Evolutionary conservation across 2,329 filamentous ascomycete species (phyloP), one percentile per base, ranked within the genome.

Genomic region (Ophiocordyceps unilateralis): DNA sequence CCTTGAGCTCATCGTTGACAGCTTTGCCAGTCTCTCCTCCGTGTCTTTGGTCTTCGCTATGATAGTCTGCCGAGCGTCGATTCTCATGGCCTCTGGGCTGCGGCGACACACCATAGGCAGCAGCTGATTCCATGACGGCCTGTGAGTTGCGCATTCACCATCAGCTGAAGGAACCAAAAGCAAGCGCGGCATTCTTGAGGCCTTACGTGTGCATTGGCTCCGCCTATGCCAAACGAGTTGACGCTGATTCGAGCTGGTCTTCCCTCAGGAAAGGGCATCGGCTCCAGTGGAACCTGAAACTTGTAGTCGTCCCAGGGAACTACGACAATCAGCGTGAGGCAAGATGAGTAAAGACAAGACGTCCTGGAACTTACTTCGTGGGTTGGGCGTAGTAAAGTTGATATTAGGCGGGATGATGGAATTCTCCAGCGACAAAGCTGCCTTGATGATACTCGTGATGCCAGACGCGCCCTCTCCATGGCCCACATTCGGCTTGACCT

Each of bases 181-280:
- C 3, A 20, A 38, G 20, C 8, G 8, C n/a, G 2, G 24, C 10
- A 30, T 12, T 30, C 3, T 11, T 20, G n/a, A n/a, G n/a, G n/a
- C n/a, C 39, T 40, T 19, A 41, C 39, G 20, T 41, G 39, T 19
- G 39, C 39, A 9, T 41, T 41, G 15, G 39, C 39, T 17, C 39
- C 39, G 24, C 39, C 39, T 20, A 41, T 41, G 15, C 39, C 39
- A 20, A 41, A 41, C 3, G 39, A 41, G 50, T 66, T 67, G 41
- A 68, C 56, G 44, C 65, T 68, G 43, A 67, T 63, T 12, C 67
- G 60, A 1, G 63, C 57, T 7, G 59, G 50, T 9, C 62, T 58
- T 2, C 49, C 39, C 2, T 50, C 38, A 0, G 63, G 63, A 60
- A 63, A 66, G 2, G 52, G 45, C 0, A 50, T 59, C n/a, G 59